Percentiles rank a stretch among this genome's conserved stretches.
These are phyloP conservation scores for Cyphellophora attinorum DNA, from an alignment of 2,329 filamentous ascomycete species.

Conservation along the genomic window DNA sequence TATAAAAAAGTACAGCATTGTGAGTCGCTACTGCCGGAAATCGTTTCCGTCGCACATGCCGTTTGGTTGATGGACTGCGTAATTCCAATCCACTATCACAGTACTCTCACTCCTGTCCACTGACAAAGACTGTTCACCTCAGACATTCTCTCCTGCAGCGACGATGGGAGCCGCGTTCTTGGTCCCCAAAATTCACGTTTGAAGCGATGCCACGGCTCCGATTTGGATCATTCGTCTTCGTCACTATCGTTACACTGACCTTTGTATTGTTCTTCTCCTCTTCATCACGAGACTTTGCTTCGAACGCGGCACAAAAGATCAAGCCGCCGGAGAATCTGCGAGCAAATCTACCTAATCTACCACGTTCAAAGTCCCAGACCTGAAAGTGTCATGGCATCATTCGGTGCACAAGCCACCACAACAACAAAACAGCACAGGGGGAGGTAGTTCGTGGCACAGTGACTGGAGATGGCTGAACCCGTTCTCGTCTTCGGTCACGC, in stretches of 20 bases:
- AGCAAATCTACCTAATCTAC: slow-evolving; percentile 24
- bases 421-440: slow-evolving; percentile 68
- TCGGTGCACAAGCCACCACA: slow-evolving; percentile 62
- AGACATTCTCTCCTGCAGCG: too few relatives aligned
- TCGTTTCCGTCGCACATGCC: too few relatives aligned
- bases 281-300: slow-evolving; percentile 25
- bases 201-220: slow-evolving; percentile 16
- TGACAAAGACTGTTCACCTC: too few relatives aligned
- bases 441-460: slow-evolving; percentile 73
- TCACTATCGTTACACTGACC: slow-evolving; percentile 32
- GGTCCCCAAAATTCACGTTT: too few relatives aligned
- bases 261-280: slow-evolving; percentile 35
- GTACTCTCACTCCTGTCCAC: too few relatives aligned
- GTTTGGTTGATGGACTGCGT: too few relatives aligned
- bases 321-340: slow-evolving; percentile 17
- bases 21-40: too few relatives aligned
- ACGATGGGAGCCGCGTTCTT: too few relatives aligned
- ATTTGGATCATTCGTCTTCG: slow-evolving; percentile 27
- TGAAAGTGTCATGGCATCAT: slow-evolving; percentile 52
- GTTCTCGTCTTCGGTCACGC: slow-evolving; percentile 69
- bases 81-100: too few relatives aligned
- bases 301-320: slow-evolving; percentile 21
- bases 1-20: too few relatives aligned
- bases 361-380: slow-evolving; percentile 42
- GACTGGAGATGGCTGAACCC: slow-evolving; percentile 87